These are phyloP conservation scores for Codiaeum variegatum DNA, from an alignment of 441 rosid genomes.

Conservation along the genomic window DNA sequence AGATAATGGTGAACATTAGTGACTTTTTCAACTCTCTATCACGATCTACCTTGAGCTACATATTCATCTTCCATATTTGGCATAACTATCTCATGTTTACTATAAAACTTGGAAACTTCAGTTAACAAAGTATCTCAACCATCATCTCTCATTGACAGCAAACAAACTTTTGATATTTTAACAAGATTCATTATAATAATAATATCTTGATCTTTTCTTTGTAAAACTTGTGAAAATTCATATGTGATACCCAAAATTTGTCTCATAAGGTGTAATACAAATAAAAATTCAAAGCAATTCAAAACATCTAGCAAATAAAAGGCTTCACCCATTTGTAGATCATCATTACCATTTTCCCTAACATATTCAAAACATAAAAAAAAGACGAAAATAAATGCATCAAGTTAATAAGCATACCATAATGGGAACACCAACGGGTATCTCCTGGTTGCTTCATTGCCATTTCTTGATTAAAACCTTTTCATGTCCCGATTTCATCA, in stretches of 20 bases:
- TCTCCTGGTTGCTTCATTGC: background rate
- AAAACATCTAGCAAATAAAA: too few species aligned
- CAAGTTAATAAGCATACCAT: background rate
- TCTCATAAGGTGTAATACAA: too few species aligned
- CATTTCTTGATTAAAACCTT: too few species aligned
- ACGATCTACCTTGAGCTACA: background rate
- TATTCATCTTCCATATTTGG: background rate
- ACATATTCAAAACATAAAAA: background rate
- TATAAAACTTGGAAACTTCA: background rate
- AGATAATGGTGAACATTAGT: too few species aligned
- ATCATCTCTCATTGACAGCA: background rate
- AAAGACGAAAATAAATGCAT: background rate
- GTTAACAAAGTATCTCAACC: background rate
- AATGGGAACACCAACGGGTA: background rate
- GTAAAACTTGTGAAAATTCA: too few species aligned
- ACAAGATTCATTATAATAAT: background rate
- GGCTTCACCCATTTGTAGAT: background rate
- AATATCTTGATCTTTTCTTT: constrained; percentile 11
- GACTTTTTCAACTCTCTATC: too few species aligned
- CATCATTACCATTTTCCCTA: background rate
- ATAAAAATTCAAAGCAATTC: too few species aligned
- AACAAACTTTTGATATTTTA: background rate
- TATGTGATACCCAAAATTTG: too few species aligned
- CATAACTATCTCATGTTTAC: too few species aligned
- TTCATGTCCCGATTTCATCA: background rate